Conservation (phyloP, 257 asterid genomes). For the Euphrasia confusa region DNA sequence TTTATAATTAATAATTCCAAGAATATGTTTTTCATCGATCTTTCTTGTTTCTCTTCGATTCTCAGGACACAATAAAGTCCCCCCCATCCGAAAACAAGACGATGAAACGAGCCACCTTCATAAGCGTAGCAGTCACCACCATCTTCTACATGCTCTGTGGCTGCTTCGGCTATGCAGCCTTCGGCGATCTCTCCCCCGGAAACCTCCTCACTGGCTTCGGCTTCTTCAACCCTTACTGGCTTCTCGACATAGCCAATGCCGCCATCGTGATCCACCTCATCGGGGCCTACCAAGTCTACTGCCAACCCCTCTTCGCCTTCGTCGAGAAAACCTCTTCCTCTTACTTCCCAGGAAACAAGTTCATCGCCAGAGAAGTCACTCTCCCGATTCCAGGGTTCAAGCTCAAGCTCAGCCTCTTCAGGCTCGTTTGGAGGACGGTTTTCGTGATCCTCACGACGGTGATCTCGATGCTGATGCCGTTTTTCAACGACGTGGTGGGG, state of each 20-base stretch:
- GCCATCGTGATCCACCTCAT: slow-evolving; percentile 75
- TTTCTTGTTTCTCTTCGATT: background rate
- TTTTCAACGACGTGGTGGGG: slow-evolving; percentile 79
- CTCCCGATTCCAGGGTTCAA: slow-evolving; percentile 45
- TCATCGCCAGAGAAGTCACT: slow-evolving; percentile 41
- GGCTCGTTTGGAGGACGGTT: slow-evolving; percentile 61
- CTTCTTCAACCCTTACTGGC: slow-evolving; percentile 84
- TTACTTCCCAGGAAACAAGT: slow-evolving; percentile 44
- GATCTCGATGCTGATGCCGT: slow-evolving; percentile 73
- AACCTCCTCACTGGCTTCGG: slow-evolving; percentile 87
- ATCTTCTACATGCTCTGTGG: slow-evolving; percentile 88
- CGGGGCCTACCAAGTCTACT: slow-evolving; percentile 86
- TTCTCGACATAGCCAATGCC: slow-evolving; percentile 71
- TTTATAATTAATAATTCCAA: no score
- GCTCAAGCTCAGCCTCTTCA: slow-evolving; percentile 45
- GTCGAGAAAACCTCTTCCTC: slow-evolving; percentile 51
- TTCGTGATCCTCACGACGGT: slow-evolving; percentile 68
- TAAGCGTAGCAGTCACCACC: slow-evolving; percentile 68
- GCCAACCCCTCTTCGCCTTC: slow-evolving; percentile 85
- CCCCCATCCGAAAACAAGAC: slow-evolving; percentile 78
- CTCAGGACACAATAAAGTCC: slow-evolving; percentile 68
- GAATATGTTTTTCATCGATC: background rate
- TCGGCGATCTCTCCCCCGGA: slow-evolving; percentile 80
- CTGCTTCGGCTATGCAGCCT: slow-evolving; percentile 87
- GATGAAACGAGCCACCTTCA: slow-evolving; percentile 69